Evolutionary conservation across 768 basidiomycete genomes (phyloP).

Genomic region (Dioszegia crocea): DNA sequence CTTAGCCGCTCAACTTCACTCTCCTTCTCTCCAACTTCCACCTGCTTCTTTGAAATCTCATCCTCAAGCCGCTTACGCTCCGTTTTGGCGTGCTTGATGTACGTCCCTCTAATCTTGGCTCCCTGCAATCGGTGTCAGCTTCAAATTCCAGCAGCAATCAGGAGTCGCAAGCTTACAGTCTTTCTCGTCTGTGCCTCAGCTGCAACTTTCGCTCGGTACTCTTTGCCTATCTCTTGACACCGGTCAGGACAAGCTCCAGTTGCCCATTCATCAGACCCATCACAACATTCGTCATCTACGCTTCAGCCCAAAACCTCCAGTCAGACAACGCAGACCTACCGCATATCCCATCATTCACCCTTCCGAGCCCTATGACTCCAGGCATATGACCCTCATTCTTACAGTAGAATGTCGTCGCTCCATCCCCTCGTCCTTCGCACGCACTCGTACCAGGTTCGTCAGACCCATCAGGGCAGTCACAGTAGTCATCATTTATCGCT

Average conservation of each 20-base stretch:
- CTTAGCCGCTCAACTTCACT: constrained; percentile 69
- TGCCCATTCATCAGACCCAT: constrained; percentile 84
- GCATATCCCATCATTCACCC: constrained; percentile 89
- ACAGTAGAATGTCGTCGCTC: constrained; percentile 67
- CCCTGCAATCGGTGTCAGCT: constrained; percentile 56
- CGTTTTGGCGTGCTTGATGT: constrained; percentile 79
- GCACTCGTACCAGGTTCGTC: constrained; percentile 95
- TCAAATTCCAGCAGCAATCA: no score
- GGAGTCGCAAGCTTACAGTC: constrained; percentile 69
- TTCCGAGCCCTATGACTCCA: constrained; percentile 66
- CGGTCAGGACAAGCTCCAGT: constrained; percentile 69
- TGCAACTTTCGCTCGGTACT: constrained; percentile 62
- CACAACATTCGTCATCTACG: constrained; percentile 85
- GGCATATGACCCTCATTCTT: constrained; percentile 84
- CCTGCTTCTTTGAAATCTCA: constrained; percentile 56
- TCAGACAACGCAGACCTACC: constrained; percentile 65
- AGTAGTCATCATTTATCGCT: constrained; percentile 89
- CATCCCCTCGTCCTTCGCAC: constrained; percentile 56
- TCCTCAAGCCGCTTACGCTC: constrained; percentile 80
- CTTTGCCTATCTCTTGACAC: constrained; percentile 72
- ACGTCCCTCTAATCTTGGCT: constrained; percentile 81
- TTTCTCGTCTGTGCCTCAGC: constrained; percentile 73
- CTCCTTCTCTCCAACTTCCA: constrained; percentile 63
- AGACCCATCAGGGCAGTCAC: constrained; percentile 90
- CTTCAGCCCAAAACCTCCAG: constrained; percentile 15